Base-by-base conservation (phyloP, 441 rosid genomes). In the Adansonia grandidieri region DNA sequence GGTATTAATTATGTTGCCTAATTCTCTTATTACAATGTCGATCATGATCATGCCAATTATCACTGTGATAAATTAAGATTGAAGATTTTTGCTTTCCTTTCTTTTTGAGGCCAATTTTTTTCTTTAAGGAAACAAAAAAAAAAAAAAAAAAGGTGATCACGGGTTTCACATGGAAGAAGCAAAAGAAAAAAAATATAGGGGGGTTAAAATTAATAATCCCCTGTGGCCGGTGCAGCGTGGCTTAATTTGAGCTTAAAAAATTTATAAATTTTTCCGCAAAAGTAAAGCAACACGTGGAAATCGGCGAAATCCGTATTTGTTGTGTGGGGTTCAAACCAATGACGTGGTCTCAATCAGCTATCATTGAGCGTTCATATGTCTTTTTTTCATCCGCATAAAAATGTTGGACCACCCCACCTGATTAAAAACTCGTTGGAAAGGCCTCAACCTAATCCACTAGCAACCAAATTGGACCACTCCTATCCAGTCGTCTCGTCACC, bases 1-100 rank as follows among this genome's bases (percentile, higher is more conserved):
- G 99, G 99, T 94, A 63, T 32, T 63, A 22, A 56, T 56, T 56
- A 17, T n/a, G n/a, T n/a, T 56, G 60, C 22, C 17, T 56, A n/a
- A n/a, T 54, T 56, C n/a, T 53, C n/a, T 7, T 6, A 32, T 32
- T 32, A 32, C 4, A 32, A 32, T n/a, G n/a, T 53, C 15, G 57
- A 53, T 53, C 57, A 53, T 5, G 57, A 53, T 53, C 13, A 15
- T 53, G 57, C 13, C n/a, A n/a, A n/a, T n/a, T n/a, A n/a, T n/a
- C n/a, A n/a, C n/a, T n/a, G n/a, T n/a, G n/a, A n/a, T n/a, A n/a
- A n/a, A n/a, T n/a, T n/a, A n/a, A n/a, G n/a, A n/a, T n/a, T n/a
- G 37, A 0, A 4, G 67, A 44, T 37, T 37, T 37, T 37, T 4
- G 40, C 40, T 37, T 37, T 37, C 40, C 40, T 37, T 37, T 37